Percentiles rank a stretch among this genome's conserved stretches.
These are phyloP conservation scores for Mrakia frigida DNA, from an alignment of 768 basidiomycete genomes.

Conservation along the genomic window DNA sequence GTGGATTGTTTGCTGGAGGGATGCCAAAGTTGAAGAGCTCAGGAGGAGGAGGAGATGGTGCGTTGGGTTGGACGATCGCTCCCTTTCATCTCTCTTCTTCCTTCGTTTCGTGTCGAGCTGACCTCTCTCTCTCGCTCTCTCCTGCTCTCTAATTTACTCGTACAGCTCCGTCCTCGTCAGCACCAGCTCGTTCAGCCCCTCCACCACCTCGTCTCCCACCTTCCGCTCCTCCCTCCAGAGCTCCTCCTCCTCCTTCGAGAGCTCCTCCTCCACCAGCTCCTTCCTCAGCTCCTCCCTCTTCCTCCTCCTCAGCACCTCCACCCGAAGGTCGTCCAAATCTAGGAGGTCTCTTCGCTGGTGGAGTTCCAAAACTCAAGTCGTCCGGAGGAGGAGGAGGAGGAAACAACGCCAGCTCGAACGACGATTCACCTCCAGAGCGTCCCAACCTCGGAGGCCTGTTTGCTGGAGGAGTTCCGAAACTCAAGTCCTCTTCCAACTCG, in stretches of 20 bases:
- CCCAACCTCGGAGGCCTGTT: slow-evolving; percentile 27
- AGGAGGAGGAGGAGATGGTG: slow-evolving; percentile 41
- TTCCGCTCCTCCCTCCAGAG: slow-evolving; percentile 8
- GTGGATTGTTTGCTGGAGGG: slow-evolving; percentile 35
- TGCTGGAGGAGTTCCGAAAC: slow-evolving; percentile 22
- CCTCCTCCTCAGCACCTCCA: not conserved
- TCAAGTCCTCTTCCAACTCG: slow-evolving; percentile 9
- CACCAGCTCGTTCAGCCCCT: not conserved
- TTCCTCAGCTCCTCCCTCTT: not conserved
- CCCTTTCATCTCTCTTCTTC: slow-evolving; percentile 30
- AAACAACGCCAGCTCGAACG: too few species aligned
- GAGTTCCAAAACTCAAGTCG: slow-evolving; percentile 23
- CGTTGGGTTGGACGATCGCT: not conserved
- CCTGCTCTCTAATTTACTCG: too few species aligned
- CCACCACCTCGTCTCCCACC: not conserved
- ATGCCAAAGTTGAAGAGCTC: slow-evolving; percentile 37
- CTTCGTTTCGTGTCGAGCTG: slow-evolving; percentile 32
- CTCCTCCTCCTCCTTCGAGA: slow-evolving; percentile 19
- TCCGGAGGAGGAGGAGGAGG: not conserved
- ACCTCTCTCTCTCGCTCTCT: not conserved
- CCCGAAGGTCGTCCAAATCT: slow-evolving; percentile 22
- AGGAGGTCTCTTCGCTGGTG: slow-evolving; percentile 26
- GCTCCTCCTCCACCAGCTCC: slow-evolving; percentile 16
- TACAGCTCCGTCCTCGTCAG: not conserved
- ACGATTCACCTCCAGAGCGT: not conserved